phyloP scores from a whole-genome alignment of 2,329 filamentous ascomycete species.

The Fusarium scirpi region DNA sequence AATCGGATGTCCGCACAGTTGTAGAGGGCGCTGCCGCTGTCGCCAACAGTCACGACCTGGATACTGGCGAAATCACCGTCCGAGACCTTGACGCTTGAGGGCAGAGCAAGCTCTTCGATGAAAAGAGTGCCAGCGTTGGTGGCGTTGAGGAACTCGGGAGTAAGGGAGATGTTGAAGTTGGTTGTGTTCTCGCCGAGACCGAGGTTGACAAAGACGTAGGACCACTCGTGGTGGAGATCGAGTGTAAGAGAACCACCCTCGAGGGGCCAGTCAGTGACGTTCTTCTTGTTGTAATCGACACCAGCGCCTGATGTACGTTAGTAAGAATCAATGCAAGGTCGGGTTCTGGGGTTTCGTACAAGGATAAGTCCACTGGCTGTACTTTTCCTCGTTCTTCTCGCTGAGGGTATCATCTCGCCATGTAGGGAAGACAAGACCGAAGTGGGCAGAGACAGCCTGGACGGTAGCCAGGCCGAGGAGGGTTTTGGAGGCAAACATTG shows the following conservation, averaged over 20 bases:
- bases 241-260: constrained; percentile 61
- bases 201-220: constrained; percentile 66
- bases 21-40: constrained; percentile 72
- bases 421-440: constrained; percentile 59
- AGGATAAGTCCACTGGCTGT: constrained; percentile 64
- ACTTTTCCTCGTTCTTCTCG: constrained; percentile 52
- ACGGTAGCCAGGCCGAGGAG: constrained; percentile 52
- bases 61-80: constrained; percentile 75
- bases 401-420: constrained; percentile 63
- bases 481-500: constrained; percentile 50
- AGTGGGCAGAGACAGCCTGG: constrained; percentile 60
- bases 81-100: constrained; percentile 58
- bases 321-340: not conserved
- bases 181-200: constrained; percentile 63
- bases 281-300: constrained; percentile 58
- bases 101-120: constrained; percentile 68
- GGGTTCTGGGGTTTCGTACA: constrained; percentile 55
- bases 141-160: constrained; percentile 68
- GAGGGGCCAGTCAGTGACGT: constrained; percentile 67
- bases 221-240: constrained; percentile 64
- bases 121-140: constrained; percentile 75
- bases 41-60: constrained; percentile 75
- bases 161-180: constrained; percentile 77
- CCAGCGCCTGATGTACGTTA: constrained; percentile 57
- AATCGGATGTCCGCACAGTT: constrained; percentile 83